Conservation (phyloP, 306 rosid species). For the Comarum palustre region DNA sequence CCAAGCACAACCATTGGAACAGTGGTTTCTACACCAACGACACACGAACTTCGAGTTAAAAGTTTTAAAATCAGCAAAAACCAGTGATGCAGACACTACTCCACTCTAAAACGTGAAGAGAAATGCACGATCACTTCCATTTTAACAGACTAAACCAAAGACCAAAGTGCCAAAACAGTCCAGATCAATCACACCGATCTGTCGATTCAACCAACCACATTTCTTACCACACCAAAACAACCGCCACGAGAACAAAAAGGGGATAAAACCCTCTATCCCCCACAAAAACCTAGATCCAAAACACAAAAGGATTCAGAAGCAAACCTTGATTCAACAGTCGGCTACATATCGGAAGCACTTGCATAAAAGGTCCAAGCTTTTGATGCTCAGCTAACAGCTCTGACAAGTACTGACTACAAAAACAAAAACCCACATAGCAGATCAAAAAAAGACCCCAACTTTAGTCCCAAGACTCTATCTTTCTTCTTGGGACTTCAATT, state of each 20-base stretch:
- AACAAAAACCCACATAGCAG: conserved; percentile 18
- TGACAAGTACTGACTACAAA: conserved; percentile 76
- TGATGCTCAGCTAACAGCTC: conserved; percentile 91
- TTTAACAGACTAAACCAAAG: not conserved
- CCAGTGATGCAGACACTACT: conserved; percentile 14
- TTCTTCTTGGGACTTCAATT: conserved; percentile 6
- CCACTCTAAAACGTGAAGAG: conserved; percentile 16
- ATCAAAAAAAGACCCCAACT: conserved; percentile 37
- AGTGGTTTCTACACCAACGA: not conserved
- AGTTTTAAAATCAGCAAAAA: conserved; percentile 13
- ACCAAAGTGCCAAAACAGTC: conserved; percentile 2
- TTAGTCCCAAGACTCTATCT: conserved; percentile 16
- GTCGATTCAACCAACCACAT: conserved; percentile 28
- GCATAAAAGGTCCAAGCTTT: conserved; percentile 90
- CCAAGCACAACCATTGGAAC: not conserved
- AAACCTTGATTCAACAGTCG: conserved; percentile 90
- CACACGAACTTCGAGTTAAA: conserved; percentile 21
- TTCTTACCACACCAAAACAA: conserved; percentile 5
- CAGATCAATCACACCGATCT: conserved; percentile 46
- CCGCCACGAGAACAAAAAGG: conserved; percentile 9
- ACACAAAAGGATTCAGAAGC: conserved; percentile 16
- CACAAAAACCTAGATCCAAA: conserved; percentile 41
- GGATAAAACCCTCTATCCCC: conserved; percentile 5
- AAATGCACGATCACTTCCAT: conserved; percentile 31
- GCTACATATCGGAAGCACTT: conserved; percentile 84